Evolutionary conservation across 352 stramenopile species (phyloP).

Genomic region (Pythium guiyangense): DNA sequence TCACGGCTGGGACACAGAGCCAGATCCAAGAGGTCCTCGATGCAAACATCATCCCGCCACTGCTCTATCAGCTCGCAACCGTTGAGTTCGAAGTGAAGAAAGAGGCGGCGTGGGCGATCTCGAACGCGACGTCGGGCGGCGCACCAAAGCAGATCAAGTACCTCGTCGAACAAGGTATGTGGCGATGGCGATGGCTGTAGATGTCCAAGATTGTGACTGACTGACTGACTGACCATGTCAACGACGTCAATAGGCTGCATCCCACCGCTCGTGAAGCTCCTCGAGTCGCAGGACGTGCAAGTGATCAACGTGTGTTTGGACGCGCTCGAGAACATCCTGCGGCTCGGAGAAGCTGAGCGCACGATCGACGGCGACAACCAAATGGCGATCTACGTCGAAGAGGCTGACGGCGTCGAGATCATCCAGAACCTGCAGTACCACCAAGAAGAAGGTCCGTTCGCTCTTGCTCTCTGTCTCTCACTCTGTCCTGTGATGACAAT

Average conservation of each 20-base stretch:
- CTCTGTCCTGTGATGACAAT: background rate
- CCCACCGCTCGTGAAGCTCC: slow-evolving; percentile 92
- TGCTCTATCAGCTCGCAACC: slow-evolving; percentile 95
- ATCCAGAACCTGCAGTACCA: slow-evolving; percentile 98
- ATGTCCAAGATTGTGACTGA: background rate
- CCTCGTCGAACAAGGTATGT: slow-evolving; percentile 90
- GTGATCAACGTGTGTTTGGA: slow-evolving; percentile 98
- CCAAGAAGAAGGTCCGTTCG: slow-evolving; percentile 90
- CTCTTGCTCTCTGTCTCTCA: slow-evolving; percentile 6
- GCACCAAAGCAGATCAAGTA: slow-evolving; percentile 96
- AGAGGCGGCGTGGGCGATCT: slow-evolving; percentile 83
- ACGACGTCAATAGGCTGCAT: slow-evolving; percentile 84
- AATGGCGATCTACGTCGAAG: slow-evolving; percentile 95
- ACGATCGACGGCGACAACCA: slow-evolving; percentile 88
- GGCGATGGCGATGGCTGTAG: background rate
- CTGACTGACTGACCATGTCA: background rate
- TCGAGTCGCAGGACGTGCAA: slow-evolving; percentile 92
- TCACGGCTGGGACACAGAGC: slow-evolving; percentile 97
- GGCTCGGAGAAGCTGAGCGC: slow-evolving; percentile 82
- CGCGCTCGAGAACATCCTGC: slow-evolving; percentile 94
- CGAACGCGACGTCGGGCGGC: slow-evolving; percentile 89
- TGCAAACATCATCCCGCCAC: slow-evolving; percentile 94
- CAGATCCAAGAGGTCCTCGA: slow-evolving; percentile 99
- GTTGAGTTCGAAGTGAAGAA: slow-evolving; percentile 96
- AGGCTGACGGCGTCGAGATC: slow-evolving; percentile 94